Evolutionary conservation across 129 eudicot genomes (phyloP).

Genomic region (Apium graveolens): DNA sequence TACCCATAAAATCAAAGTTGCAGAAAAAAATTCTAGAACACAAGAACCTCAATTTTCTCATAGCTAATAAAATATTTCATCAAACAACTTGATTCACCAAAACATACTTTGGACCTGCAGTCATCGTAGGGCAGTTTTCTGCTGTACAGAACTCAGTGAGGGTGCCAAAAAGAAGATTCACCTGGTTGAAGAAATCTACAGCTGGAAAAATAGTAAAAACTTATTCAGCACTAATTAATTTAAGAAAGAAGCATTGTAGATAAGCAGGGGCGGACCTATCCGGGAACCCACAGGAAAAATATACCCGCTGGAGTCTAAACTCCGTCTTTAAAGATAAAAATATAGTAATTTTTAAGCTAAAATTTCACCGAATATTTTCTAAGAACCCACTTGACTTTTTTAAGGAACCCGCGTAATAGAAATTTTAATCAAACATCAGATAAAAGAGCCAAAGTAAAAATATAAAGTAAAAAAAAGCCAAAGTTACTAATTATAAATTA

Average conservation of each 20-base stretch:
- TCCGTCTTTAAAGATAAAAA: too few relatives aligned
- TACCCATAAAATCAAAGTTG: background rate
- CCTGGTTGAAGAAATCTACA: constrained; percentile 96
- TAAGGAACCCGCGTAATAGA: too few relatives aligned
- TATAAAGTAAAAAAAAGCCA: too few relatives aligned
- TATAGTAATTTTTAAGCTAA: too few relatives aligned
- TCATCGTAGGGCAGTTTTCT: constrained; percentile 83
- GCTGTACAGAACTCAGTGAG: constrained; percentile 84
- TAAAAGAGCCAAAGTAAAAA: too few relatives aligned
- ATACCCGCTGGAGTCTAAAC: too few relatives aligned
- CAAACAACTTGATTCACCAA: constrained; percentile 8
- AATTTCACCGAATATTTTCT: too few relatives aligned
- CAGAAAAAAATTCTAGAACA: background rate
- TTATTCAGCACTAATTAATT: constrained; percentile 6
- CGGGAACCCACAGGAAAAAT: too few relatives aligned
- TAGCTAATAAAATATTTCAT: background rate
- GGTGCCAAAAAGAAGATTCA: constrained; percentile 87
- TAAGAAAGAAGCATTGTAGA: constrained; percentile 7
- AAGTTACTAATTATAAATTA: too few relatives aligned
- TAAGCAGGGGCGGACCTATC: background rate
- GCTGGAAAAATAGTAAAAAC: constrained; percentile 43
- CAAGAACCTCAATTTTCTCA: background rate
- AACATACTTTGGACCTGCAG: constrained; percentile 94
- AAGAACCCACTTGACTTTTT: too few relatives aligned
- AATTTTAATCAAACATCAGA: too few relatives aligned